These are phyloP conservation scores for Paecilomyces dactylethromorphus DNA, from an alignment of 2,329 filamentous ascomycete species.

Conservation along the genomic window DNA sequence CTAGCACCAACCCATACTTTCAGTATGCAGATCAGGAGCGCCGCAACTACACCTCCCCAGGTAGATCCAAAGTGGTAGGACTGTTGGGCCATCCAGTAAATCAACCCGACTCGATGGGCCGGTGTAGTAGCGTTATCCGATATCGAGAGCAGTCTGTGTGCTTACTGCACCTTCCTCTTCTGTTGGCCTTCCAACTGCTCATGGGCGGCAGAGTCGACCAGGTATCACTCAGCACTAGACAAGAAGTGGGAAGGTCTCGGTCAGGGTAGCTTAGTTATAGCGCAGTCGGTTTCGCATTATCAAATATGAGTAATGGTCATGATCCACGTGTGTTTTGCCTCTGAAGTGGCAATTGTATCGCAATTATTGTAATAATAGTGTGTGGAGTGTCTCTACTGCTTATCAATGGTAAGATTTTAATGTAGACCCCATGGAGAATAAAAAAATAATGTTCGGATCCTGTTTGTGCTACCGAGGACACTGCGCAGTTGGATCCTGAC, in stretches of 20 bases:
- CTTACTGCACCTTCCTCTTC: neutral
- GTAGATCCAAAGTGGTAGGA: neutral
- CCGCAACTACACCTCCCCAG: neutral
- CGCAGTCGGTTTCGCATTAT: neutral
- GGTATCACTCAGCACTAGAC: neutral
- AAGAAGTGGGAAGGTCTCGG: neutral
- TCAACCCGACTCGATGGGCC: neutral
- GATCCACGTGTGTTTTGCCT: too few species aligned
- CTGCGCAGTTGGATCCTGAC: neutral
- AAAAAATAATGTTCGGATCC: too few species aligned
- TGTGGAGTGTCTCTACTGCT: too few species aligned
- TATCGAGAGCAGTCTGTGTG: neutral
- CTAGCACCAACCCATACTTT: neutral
- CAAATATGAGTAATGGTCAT: too few species aligned
- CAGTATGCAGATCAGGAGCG: neutral
- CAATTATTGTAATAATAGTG: too few species aligned
- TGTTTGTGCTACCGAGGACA: too few species aligned
- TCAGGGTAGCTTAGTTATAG: neutral
- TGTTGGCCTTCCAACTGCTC: neutral
- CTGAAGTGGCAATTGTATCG: too few species aligned
- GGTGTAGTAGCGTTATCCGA: neutral
- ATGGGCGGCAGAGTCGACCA: neutral
- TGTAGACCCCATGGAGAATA: too few species aligned
- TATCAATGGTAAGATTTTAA: too few species aligned
- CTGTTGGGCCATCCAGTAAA: neutral